Evolutionary conservation across 768 basidiomycete species (phyloP).

Genomic region (Hydnomerulius pinastri): DNA sequence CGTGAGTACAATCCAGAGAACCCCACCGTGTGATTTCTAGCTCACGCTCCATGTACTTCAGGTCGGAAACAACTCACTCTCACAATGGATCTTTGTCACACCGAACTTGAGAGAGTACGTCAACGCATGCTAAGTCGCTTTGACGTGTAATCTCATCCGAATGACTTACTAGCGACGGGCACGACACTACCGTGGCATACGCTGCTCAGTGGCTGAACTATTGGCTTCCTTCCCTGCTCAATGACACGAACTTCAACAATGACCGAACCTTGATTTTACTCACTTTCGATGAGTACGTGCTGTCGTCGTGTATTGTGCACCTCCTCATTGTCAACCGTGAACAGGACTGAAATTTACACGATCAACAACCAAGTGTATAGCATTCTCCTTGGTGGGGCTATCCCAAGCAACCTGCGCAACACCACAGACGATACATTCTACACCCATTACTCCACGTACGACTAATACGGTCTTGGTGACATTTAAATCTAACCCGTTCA

Average conservation of each 20-base stretch:
- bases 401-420: slow-evolving; percentile 43
- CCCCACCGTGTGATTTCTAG: neutral
- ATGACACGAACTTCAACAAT: slow-evolving; percentile 53
- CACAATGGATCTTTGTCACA: slow-evolving; percentile 65
- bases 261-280: slow-evolving; percentile 56
- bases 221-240: slow-evolving; percentile 55
- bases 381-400: slow-evolving; percentile 45
- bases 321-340: neutral
- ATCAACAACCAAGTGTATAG: slow-evolving; percentile 50
- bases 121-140: slow-evolving; percentile 1
- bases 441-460: slow-evolving; percentile 56
- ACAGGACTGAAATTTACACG: slow-evolving; percentile 30
- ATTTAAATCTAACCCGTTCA: no score
- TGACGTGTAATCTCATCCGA: no score
- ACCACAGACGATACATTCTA: slow-evolving; percentile 57
- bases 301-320: neutral
- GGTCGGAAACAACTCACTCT: slow-evolving; percentile 43
- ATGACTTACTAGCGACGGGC: slow-evolving; percentile 49
- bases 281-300: slow-evolving; percentile 63
- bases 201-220: slow-evolving; percentile 45
- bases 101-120: slow-evolving; percentile 49
- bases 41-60: neutral
- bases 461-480: neutral
- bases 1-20: slow-evolving; percentile 25
- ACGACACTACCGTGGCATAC: slow-evolving; percentile 58